These are phyloP conservation scores for Dryas drummondii DNA, from an alignment of 306 rosid genomes.

Conservation along the genomic window DNA sequence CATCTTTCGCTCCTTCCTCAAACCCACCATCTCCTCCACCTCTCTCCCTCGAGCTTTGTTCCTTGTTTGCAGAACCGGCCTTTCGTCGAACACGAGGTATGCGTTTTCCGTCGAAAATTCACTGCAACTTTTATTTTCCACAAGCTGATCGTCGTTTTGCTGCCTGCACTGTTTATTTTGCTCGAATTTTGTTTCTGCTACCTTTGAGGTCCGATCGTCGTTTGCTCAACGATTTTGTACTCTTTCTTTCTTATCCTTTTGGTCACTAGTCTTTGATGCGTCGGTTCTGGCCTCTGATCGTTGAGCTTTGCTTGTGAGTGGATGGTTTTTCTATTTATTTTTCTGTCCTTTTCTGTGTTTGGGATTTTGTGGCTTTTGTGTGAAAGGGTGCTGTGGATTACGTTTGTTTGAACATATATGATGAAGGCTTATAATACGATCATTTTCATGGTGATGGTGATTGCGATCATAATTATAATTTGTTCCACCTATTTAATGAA, in stretches of 20 bases:
- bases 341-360: constrained; percentile 1
- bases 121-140: background rate
- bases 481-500: background rate
- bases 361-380: background rate
- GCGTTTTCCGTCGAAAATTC: background rate
- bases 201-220: constrained; percentile 22
- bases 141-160: constrained; percentile 2
- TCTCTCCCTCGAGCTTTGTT: constrained; percentile 17
- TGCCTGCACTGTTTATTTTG: background rate
- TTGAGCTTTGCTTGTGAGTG: constrained; percentile 7
- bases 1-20: constrained; percentile 28
- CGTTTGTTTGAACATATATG: background rate
- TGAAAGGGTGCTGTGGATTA: background rate
- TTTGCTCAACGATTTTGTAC: constrained; percentile 22
- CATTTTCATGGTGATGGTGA: background rate
- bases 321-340: background rate
- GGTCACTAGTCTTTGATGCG: constrained; percentile 30
- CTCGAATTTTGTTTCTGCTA: background rate
- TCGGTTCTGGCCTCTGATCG: constrained; percentile 23
- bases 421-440: background rate
- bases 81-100: constrained; percentile 36
- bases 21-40: constrained; percentile 14
- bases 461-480: background rate
- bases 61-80: constrained; percentile 31
- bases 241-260: constrained; percentile 25